Base-by-base conservation (phyloP, 495 filamentous ascomycete genomes). In the Xylaria nigripes region DNA sequence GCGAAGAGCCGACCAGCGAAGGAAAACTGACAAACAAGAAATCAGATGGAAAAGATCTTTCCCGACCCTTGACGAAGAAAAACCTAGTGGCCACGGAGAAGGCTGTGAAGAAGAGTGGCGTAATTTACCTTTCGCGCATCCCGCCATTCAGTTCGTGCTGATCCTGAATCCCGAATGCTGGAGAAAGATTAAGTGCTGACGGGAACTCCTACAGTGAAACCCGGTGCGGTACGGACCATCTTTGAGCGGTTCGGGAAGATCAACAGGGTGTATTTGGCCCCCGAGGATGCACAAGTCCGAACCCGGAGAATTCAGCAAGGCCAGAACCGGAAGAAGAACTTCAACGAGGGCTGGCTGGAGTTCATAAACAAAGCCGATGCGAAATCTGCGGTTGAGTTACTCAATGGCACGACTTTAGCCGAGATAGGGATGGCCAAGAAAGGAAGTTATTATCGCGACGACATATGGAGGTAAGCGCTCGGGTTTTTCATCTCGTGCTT, bases 281-380 rank as follows among this genome's bases (percentile, higher is more conserved):
- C 92, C 5, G 87, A 90, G 64, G 81, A 90, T 59, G 77, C 81
- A 0, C 63, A 78, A 22, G 72, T 78, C 9, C 83, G 85, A 47
- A 70, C 73, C 46, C 69, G 68, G 25, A 81, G 87, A 13, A 68
- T 87, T 7, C 74, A 76, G 23, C 76, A 72, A 36, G 86, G 87
- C n/a, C 86, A 87, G 22, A 96, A 95, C 68, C 93, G 92, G 69
- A 91, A 95, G 64, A 82, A 86, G 54, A 81, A 76, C 15, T 98
- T 86, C 69, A 84, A 82, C 6, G 94, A 97, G 64, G 93, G 93
- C 1, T 98, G 93, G 93, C 82, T 97, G 16, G 93, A 98, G 62
- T 96, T 95, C 61, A 68, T 79, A 21, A 84, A 87, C 65, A 83
- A 82, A 60, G 55, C 51, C 21, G 84, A 87, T 36, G 94, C 93